phyloP scores from a whole-genome alignment of 164 flowering plant genomes.

The Vitis labrusca region DNA sequence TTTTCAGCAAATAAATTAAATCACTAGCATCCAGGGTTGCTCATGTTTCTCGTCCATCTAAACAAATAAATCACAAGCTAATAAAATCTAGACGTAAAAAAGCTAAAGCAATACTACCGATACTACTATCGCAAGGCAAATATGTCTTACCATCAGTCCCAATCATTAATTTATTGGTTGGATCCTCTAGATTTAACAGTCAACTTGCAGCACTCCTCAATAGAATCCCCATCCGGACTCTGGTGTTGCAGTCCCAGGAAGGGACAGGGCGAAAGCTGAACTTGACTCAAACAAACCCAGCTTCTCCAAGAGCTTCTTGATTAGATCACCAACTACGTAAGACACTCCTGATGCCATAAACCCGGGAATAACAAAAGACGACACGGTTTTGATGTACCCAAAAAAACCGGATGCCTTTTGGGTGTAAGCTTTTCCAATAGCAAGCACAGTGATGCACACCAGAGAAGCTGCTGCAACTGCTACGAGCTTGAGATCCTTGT shows the following conservation, averaged over 20 bases:
- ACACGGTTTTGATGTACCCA: conserved; percentile 36
- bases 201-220: conserved; percentile 4
- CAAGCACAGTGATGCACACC: conserved; percentile 40
- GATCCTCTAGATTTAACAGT: no score
- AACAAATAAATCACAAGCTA: no score
- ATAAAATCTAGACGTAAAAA: no score
- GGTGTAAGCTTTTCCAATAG: conserved; percentile 46
- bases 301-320: conserved; percentile 30
- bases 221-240: conserved; percentile 25
- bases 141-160: no score
- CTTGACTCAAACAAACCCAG: conserved; percentile 32
- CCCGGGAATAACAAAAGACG: conserved; percentile 28
- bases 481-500: conserved; percentile 41
- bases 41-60: no score
- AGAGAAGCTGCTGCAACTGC: conserved; percentile 44
- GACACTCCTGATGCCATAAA: conserved; percentile 39
- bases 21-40: no score
- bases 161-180: no score
- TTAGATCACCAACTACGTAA: conserved; percentile 39
- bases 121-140: no score
- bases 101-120: no score
- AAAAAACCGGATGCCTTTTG: conserved; percentile 24
- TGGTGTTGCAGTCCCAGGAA: neutral
- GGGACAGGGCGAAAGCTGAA: conserved; percentile 2
- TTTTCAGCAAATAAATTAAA: no score